A percentile compares a stretch with the other conserved stretches of the same genome.
Evolutionary conservation across 2,329 filamentous ascomycete species (phyloP).

Genomic region (Xylaria polymorpha): DNA sequence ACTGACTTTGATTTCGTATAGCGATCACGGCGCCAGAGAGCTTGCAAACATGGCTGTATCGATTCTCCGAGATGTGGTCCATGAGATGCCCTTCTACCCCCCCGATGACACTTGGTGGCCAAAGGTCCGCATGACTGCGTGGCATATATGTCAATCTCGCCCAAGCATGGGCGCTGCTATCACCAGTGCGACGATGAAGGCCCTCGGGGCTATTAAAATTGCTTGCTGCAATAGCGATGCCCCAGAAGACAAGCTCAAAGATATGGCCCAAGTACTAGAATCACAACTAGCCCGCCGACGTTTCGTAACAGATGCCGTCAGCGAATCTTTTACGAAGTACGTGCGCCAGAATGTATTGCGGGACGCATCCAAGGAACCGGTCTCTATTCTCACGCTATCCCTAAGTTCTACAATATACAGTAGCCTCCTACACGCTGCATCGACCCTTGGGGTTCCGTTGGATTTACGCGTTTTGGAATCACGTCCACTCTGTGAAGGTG

Average conservation of each 20-base stretch:
- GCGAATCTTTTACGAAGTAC: conserved; percentile 51
- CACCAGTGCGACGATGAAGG: conserved; percentile 60
- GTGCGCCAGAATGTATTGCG: conserved; percentile 44
- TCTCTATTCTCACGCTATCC: conserved; percentile 70
- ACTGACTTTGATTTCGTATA: conserved; percentile 16
- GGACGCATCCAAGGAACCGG: conserved; percentile 32
- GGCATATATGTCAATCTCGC: conserved; percentile 73
- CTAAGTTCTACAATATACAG: conserved; percentile 70
- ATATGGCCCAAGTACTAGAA: conserved; percentile 43
- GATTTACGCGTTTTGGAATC: conserved; percentile 74
- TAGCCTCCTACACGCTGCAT: conserved; percentile 58
- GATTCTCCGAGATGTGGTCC: conserved; percentile 61
- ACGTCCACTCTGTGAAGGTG: conserved; percentile 73
- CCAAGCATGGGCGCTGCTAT: conserved; percentile 74
- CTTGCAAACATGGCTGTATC: conserved; percentile 65
- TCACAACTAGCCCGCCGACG: conserved; percentile 39
- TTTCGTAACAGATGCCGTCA: conserved; percentile 47
- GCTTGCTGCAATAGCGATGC: conserved; percentile 39
- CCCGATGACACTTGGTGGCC: conserved; percentile 63
- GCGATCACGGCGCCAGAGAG: conserved; percentile 67
- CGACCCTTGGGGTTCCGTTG: conserved; percentile 53
- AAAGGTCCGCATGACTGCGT: conserved; percentile 65
- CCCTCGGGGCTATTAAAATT: conserved; percentile 56
- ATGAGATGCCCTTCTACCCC: conserved; percentile 46
- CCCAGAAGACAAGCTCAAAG: conserved; percentile 44